phyloP scores from a whole-genome alignment of 1,284 basidiomycete genomes.

The Neolentinus lepideus region DNA sequence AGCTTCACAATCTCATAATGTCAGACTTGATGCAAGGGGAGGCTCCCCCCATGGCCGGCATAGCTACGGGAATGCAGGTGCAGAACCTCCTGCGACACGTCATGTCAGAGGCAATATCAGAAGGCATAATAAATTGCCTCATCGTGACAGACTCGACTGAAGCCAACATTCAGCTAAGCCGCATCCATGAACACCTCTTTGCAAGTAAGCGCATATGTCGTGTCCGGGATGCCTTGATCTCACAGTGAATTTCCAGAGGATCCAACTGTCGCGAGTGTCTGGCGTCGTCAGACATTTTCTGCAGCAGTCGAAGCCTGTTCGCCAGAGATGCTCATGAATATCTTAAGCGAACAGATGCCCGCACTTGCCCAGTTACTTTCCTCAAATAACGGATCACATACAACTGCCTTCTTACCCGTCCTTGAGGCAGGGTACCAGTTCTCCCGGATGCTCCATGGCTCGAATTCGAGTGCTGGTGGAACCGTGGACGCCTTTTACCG shows the following conservation, averaged over 20 bases:
- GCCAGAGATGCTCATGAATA: slow-evolving; percentile 53
- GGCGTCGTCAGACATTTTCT: slow-evolving; percentile 79
- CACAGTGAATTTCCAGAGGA: slow-evolving; percentile 40
- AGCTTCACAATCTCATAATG: slow-evolving; percentile 52
- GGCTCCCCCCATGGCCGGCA: slow-evolving; percentile 28
- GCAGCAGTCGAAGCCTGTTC: slow-evolving; percentile 72
- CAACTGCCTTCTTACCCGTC: slow-evolving; percentile 38
- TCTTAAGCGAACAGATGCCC: slow-evolving; percentile 63
- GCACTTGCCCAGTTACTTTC: slow-evolving; percentile 44
- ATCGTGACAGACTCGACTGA: slow-evolving; percentile 72
- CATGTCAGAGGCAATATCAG: slow-evolving; percentile 67
- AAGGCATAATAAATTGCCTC: slow-evolving; percentile 74
- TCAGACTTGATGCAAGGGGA: slow-evolving; percentile 46
- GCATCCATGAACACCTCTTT: slow-evolving; percentile 81
- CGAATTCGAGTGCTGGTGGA: slow-evolving; percentile 45
- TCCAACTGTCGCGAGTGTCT: slow-evolving; percentile 74
- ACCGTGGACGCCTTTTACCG: slow-evolving; percentile 68
- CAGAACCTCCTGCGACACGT: slow-evolving; percentile 73
- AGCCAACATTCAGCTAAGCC: slow-evolving; percentile 71
- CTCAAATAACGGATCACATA: slow-evolving; percentile 23
- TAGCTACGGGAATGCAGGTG: slow-evolving; percentile 55
- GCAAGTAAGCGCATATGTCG: slow-evolving; percentile 41
- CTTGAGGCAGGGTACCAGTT: slow-evolving; percentile 67
- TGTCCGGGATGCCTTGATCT: background rate
- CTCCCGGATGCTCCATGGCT: slow-evolving; percentile 75